These are phyloP conservation scores for Cutaneotrichosporon spelunceum DNA, from an alignment of 1,284 basidiomycete species.

Conservation along the genomic window DNA sequence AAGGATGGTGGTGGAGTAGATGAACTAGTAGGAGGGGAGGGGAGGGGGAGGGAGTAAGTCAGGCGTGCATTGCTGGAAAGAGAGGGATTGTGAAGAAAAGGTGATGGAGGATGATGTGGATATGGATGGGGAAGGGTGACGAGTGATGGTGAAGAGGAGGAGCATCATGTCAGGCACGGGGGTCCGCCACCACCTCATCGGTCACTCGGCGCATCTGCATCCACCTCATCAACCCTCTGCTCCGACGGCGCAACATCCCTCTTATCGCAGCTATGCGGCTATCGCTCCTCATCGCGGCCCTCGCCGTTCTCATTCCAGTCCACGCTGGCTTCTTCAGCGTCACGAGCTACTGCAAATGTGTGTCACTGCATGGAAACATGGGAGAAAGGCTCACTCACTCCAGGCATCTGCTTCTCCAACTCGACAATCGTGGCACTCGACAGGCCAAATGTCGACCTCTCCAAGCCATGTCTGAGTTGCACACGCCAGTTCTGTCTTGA, in stretches of 20 bases:
- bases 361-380: slow-evolving; percentile 14
- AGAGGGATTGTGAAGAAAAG: not conserved
- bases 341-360: slow-evolving; percentile 51
- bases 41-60: not conserved
- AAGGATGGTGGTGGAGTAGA: slow-evolving; percentile 1
- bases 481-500: slow-evolving; percentile 94
- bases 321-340: slow-evolving; percentile 34
- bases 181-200: not conserved
- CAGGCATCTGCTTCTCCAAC: slow-evolving; percentile 89
- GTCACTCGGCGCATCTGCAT: not conserved
- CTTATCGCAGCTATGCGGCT: not conserved
- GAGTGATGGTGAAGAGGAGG: not conserved
- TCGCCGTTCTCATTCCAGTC: slow-evolving; percentile 10
- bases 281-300: slow-evolving; percentile 7
- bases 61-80: not conserved
- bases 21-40: not conserved
- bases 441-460: slow-evolving; percentile 68
- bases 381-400: not conserved
- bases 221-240: not conserved
- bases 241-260: not conserved
- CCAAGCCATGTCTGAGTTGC: slow-evolving; percentile 85
- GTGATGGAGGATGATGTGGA: not conserved
- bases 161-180: not conserved
- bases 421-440: slow-evolving; percentile 81
- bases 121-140: no score